Conservation (phyloP, 225 moss, liverwort and hornwort species). For the Polytrichum formosum region DNA sequence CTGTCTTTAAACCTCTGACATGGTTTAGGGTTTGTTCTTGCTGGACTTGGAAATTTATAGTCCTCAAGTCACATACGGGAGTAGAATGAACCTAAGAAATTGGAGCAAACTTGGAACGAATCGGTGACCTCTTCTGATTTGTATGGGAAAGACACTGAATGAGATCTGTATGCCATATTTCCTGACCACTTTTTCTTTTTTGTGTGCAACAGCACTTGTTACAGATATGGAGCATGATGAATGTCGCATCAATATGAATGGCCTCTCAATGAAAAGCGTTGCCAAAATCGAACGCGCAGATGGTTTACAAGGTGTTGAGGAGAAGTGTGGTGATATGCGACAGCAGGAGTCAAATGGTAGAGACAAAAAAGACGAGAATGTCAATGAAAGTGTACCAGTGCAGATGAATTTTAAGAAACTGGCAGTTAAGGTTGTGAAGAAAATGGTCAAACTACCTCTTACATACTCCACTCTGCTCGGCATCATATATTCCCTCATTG, state of each 20-base stretch:
- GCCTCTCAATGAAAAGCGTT: neutral
- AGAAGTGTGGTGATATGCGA: neutral
- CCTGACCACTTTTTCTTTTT: neutral
- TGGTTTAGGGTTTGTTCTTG: no score
- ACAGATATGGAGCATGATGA: constrained; percentile 21
- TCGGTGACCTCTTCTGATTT: no score
- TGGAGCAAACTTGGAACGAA: no score
- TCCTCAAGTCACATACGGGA: no score
- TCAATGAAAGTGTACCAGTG: neutral
- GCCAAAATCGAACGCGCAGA: neutral
- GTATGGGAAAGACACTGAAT: no score
- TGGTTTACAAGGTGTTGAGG: constrained; percentile 5
- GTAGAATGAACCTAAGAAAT: no score
- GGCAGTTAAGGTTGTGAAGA: constrained; percentile 27
- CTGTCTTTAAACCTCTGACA: no score
- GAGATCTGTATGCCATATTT: no score
- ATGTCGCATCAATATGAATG: constrained; percentile 17
- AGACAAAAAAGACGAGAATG: neutral
- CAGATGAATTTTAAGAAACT: constrained; percentile 26
- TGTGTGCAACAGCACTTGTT: constrained; percentile 14
- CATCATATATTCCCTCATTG: constrained; percentile 42
- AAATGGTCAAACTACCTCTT: constrained; percentile 33
- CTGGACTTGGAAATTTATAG: no score
- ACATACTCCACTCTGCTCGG: constrained; percentile 39
- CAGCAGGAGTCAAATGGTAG: neutral